Percentiles rank a stretch among this genome's conserved stretches.
Conservation (phyloP, 768 basidiomycete species). For the Lactarius indigo region DNA sequence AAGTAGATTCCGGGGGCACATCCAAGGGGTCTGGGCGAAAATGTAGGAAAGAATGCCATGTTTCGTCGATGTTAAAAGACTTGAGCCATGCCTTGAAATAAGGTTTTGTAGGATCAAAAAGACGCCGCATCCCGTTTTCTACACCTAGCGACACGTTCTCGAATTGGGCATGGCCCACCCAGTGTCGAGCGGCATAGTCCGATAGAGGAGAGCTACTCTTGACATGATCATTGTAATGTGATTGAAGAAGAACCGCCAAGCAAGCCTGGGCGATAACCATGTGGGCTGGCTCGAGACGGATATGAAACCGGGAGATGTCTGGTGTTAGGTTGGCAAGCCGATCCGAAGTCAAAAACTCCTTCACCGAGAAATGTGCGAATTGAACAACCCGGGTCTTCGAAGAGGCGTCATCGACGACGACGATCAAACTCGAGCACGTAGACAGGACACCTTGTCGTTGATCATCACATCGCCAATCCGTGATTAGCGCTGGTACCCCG, state of each 20-base stretch:
- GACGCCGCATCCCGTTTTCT: neutral
- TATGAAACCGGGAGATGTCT: neutral
- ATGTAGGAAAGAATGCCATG: neutral
- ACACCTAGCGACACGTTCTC: neutral
- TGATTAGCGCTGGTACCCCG: neutral
- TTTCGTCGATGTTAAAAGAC: neutral
- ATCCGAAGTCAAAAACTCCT: conserved; percentile 2
- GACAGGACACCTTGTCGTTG: neutral
- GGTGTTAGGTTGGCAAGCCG: neutral
- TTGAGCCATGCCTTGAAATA: neutral
- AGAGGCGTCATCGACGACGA: neutral
- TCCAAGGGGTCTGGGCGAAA: no score
- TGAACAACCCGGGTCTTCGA: neutral
- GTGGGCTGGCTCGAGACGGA: neutral
- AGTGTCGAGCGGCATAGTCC: neutral
- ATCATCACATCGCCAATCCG: no score
- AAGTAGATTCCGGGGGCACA: neutral
- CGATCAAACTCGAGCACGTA: neutral
- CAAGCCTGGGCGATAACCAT: neutral
- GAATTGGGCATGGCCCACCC: neutral
- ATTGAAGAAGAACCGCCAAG: neutral
- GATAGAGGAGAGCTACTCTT: neutral
- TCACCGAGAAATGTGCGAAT: neutral
- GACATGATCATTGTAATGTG: fast-evolving
- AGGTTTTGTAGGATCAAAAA: neutral